phyloP scores from a whole-genome alignment of 768 basidiomycete genomes.

The Lactarius hatsudake region DNA sequence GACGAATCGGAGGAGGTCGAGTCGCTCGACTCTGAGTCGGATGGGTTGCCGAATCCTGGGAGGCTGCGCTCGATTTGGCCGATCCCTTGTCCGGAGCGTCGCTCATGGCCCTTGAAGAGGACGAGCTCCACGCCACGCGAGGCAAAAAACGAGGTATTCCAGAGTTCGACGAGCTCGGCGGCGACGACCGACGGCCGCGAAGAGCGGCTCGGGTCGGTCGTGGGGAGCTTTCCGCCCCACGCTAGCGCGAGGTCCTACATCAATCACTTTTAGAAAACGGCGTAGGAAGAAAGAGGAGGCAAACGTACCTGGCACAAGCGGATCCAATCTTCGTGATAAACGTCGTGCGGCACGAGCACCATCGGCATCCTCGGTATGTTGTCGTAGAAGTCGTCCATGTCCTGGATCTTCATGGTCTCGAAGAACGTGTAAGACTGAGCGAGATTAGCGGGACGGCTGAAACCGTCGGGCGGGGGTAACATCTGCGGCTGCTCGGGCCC shows the following conservation, averaged over 20 bases:
- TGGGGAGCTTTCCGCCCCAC: constrained; percentile 75
- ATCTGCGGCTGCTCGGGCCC: constrained; percentile 27
- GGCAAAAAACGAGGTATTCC: constrained; percentile 77
- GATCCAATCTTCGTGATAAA: constrained; percentile 76
- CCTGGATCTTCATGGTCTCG: constrained; percentile 64
- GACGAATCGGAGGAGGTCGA: constrained; percentile 36
- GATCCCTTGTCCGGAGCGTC: constrained; percentile 61
- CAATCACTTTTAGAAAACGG: background rate
- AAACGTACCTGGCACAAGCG: constrained; percentile 67
- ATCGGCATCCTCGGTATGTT: constrained; percentile 68
- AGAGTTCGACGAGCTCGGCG: constrained; percentile 73
- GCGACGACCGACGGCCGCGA: constrained; percentile 59
- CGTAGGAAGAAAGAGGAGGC: background rate
- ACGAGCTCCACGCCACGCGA: constrained; percentile 74
- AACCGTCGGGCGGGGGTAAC: constrained; percentile 60
- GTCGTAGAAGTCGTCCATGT: constrained; percentile 73
- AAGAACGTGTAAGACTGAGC: constrained; percentile 68
- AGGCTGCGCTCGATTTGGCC: constrained; percentile 56
- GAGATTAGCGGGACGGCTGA: constrained; percentile 68
- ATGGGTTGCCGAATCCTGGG: constrained; percentile 45
- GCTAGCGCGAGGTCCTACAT: constrained; percentile 66
- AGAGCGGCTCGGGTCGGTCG: constrained; percentile 46
- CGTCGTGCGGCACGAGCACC: constrained; percentile 72
- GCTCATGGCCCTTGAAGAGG: constrained; percentile 76
- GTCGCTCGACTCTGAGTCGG: constrained; percentile 40